Evolutionary conservation across 805 yeast genomes (phyloP).

Genomic region (Metschnikowia reukaufii): DNA sequence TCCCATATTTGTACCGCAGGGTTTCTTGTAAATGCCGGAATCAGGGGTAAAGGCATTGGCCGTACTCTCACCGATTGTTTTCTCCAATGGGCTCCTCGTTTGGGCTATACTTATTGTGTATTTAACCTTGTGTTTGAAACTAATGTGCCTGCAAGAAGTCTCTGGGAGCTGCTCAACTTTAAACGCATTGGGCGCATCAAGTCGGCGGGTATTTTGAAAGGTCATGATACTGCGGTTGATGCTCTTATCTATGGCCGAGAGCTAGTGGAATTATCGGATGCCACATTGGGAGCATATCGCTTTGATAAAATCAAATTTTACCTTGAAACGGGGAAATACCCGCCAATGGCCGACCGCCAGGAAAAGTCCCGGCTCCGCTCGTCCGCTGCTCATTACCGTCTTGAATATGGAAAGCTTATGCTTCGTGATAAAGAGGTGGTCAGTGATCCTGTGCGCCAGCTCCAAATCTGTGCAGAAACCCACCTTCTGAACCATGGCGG

Average conservation of each 20-base stretch:
- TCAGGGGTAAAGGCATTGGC: constrained; percentile 90
- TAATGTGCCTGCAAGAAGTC: constrained; percentile 76
- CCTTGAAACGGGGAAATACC: constrained; percentile 82
- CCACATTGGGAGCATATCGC: constrained; percentile 52
- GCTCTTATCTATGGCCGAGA: constrained; percentile 84
- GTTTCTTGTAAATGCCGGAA: constrained; percentile 88
- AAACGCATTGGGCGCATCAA: constrained; percentile 75
- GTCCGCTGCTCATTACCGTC: constrained; percentile 71
- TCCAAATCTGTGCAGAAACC: constrained; percentile 66
- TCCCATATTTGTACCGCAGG: constrained; percentile 91
- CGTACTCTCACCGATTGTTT: constrained; percentile 79
- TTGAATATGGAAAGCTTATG: constrained; percentile 70
- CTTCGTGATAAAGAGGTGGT: constrained; percentile 83
- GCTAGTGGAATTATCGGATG: constrained; percentile 55
- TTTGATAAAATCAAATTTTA: constrained; percentile 79
- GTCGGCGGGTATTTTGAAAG: constrained; percentile 86
- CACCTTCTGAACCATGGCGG: constrained; percentile 80
- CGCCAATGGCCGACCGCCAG: constrained; percentile 74
- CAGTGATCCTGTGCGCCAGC: constrained; percentile 69
- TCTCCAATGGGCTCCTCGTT: constrained; percentile 84
- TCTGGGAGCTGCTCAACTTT: constrained; percentile 76
- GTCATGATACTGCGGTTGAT: constrained; percentile 82
- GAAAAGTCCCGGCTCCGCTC: constrained; percentile 88
- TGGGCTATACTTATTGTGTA: constrained; percentile 82
- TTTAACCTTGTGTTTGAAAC: constrained; percentile 88